Evolutionary conservation across 139 green algal genomes (phyloP).

Genomic region (Coelastrella sp.): DNA sequence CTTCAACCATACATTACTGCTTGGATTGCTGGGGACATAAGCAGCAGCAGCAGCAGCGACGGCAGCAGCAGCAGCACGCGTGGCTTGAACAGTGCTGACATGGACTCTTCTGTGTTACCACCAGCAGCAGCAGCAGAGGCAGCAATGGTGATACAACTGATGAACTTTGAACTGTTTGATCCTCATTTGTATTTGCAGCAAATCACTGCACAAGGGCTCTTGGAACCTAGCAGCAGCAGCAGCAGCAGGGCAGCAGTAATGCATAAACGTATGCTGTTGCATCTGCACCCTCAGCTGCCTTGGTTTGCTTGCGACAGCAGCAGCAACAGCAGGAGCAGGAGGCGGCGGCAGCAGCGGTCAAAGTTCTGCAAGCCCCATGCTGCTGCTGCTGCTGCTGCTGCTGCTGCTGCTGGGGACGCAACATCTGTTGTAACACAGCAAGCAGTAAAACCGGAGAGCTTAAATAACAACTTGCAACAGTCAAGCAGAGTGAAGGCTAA

Average conservation of each 20-base stretch:
- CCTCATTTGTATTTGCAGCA: conserved; percentile 6
- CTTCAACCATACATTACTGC: conserved; percentile 22
- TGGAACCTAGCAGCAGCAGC: neutral
- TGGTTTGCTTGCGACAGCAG: conserved; percentile 14
- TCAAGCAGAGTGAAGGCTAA: neutral
- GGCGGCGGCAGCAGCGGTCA: neutral
- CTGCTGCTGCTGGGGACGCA: neutral
- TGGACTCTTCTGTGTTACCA: neutral
- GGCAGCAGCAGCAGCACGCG: neutral
- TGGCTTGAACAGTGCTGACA: neutral
- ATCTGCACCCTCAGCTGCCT: conserved; percentile 31
- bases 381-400: conserved; percentile 23
- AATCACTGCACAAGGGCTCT: neutral
- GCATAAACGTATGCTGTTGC: conserved; percentile 26
- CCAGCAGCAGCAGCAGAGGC: conserved; percentile 36
- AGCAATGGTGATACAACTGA: neutral
- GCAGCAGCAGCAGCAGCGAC: conserved; percentile 16
- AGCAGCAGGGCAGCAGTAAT: conserved; percentile 1
- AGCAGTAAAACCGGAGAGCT: too few species aligned
- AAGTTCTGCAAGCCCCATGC: too few species aligned
- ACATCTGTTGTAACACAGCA: neutral
- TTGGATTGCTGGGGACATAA: conserved; percentile 12
- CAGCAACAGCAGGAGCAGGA: conserved; percentile 8
- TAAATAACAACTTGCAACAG: too few species aligned
- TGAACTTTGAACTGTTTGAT: conserved; percentile 29